Evolutionary conservation across 1,284 basidiomycete species (phyloP).

Genomic region (Puccinia coronata): DNA sequence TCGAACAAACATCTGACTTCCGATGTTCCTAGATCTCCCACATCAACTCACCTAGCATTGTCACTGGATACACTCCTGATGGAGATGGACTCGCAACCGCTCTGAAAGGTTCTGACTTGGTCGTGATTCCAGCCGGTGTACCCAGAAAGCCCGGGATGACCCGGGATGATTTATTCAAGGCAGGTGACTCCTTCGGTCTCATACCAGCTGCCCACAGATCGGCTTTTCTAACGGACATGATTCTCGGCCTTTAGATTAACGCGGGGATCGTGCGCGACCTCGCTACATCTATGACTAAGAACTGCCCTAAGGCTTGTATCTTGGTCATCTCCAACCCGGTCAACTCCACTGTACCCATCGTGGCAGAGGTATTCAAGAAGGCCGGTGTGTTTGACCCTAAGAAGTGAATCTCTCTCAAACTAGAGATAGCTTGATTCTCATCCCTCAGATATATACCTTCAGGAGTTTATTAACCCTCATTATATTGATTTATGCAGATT

Average conservation of each 20-base stretch:
- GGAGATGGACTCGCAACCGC: conserved; percentile 82
- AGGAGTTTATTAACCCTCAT: background rate
- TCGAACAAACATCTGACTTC: conserved; percentile 67
- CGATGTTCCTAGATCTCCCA: conserved; percentile 62
- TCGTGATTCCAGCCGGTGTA: conserved; percentile 91
- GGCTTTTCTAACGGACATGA: background rate
- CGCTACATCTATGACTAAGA: conserved; percentile 80
- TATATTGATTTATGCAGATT: conserved; percentile 56
- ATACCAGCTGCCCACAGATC: background rate
- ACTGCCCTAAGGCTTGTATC: conserved; percentile 84
- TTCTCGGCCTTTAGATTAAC: conserved; percentile 68
- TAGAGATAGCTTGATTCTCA: background rate
- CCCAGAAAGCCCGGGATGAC: conserved; percentile 69
- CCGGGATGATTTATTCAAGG: conserved; percentile 99
- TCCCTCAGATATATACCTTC: background rate
- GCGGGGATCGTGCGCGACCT: conserved; percentile 96
- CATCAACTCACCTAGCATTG: conserved; percentile 84
- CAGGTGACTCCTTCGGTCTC: conserved; percentile 57
- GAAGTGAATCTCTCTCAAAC: conserved; percentile 61
- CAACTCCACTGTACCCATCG: conserved; percentile 90
- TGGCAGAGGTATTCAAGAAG: conserved; percentile 87
- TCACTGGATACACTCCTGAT: conserved; percentile 70
- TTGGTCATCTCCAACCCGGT: conserved; percentile 91
- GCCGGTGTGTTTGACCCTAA: conserved; percentile 89
- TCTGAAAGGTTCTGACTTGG: conserved; percentile 79